Percentiles rank a stretch among this genome's conserved stretches.
phyloP scores from a whole-genome alignment of 2,329 filamentous ascomycete genomes.

The Penicillium digitatum region DNA sequence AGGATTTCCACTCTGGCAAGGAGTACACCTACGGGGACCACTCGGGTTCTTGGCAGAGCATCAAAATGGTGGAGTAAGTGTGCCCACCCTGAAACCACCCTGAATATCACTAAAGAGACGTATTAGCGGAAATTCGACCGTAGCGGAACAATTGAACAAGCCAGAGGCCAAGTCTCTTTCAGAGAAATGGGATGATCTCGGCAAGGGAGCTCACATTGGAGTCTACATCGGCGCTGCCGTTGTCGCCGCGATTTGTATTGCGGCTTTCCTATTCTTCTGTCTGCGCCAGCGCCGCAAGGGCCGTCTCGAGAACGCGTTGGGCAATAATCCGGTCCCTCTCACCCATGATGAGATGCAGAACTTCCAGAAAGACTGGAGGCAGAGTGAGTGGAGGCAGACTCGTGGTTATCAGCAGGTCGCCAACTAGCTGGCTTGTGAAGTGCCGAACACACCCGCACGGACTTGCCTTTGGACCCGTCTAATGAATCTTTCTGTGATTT shows the following conservation, averaged over 20 bases:
- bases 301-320: conserved; percentile 46
- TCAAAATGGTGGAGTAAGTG: conserved; percentile 51
- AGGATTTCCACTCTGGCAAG: conserved; percentile 58
- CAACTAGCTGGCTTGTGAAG: conserved; percentile 9
- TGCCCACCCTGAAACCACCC: background rate
- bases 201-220: conserved; percentile 47
- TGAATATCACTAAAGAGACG: conserved; percentile 3
- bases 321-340: conserved; percentile 46
- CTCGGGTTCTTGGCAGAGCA: conserved; percentile 62
- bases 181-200: conserved; percentile 45
- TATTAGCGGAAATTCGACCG: conserved; percentile 61
- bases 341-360: conserved; percentile 40
- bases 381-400: conserved; percentile 31
- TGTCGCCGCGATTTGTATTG: conserved; percentile 32
- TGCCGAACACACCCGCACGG: conserved; percentile 1
- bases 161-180: conserved; percentile 32
- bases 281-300: conserved; percentile 50
- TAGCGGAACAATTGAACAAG: conserved; percentile 41
- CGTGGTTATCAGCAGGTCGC: conserved; percentile 29
- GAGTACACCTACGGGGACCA: conserved; percentile 64
- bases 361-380: conserved; percentile 39
- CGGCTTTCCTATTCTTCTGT: conserved; percentile 46
- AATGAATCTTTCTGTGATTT: conserved; percentile 1
- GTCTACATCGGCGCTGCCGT: conserved; percentile 42
- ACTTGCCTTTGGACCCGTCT: conserved; percentile 3